Evolutionary conservation across 2,329 filamentous ascomycete genomes (phyloP).

Genomic region (Albifimbria verrucaria): DNA sequence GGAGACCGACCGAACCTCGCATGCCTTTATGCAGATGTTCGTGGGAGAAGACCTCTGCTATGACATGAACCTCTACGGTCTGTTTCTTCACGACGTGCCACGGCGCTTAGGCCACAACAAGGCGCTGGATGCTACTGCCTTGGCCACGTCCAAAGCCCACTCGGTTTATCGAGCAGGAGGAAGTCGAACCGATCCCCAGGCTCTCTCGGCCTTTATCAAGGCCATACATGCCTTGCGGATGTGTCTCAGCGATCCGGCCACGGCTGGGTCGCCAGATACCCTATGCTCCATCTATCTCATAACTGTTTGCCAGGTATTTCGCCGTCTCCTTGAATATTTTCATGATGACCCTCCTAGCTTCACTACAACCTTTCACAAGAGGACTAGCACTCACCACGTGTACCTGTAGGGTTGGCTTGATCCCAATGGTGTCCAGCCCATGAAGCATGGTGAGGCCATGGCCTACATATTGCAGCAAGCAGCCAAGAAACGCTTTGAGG

Average conservation of each 20-base stretch:
- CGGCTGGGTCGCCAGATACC: slow-evolving; percentile 25
- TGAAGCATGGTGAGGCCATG: slow-evolving; percentile 29
- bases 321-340: too few relatives aligned
- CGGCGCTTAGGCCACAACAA: slow-evolving; percentile 39
- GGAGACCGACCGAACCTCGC: slow-evolving; percentile 18
- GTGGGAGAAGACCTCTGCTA: slow-evolving; percentile 40
- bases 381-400: neutral
- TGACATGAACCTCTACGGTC: slow-evolving; percentile 44
- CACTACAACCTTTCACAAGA: neutral
- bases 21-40: slow-evolving; percentile 27
- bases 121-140: slow-evolving; percentile 38
- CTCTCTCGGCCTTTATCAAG: slow-evolving; percentile 26
- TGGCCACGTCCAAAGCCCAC: slow-evolving; percentile 21
- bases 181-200: slow-evolving; percentile 11
- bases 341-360: neutral
- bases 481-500: slow-evolving; percentile 17
- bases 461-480: slow-evolving; percentile 26
- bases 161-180: slow-evolving; percentile 13
- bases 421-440: slow-evolving; percentile 16
- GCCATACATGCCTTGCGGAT: slow-evolving; percentile 24
- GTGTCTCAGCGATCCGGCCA: slow-evolving; percentile 22
- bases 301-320: slow-evolving; percentile 30
- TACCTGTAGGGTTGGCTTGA: slow-evolving; percentile 26
- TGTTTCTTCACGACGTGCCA: slow-evolving; percentile 42
- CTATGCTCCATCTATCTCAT: slow-evolving; percentile 34